phyloP scores from a whole-genome alignment of 2,329 filamentous ascomycete genomes.

The Fusarium aywerte region DNA sequence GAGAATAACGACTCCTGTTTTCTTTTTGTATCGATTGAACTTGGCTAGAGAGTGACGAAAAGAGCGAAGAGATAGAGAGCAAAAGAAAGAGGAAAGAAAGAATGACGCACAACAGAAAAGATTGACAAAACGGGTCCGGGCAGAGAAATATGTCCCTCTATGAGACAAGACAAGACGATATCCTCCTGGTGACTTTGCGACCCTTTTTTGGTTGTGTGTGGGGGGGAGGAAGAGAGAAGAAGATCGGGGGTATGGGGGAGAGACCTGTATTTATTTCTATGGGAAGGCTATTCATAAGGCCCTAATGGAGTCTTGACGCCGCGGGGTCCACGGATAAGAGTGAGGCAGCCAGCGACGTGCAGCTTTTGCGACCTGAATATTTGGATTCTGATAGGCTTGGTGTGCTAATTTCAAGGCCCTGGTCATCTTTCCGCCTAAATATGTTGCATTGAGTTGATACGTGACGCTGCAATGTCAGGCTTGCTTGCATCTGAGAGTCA shows the following conservation, averaged over 20 bases:
- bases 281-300: constrained; percentile 28
- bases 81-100: constrained; percentile 48
- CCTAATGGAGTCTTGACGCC: constrained; percentile 17
- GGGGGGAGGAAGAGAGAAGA: constrained; percentile 58
- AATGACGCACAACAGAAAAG: constrained; percentile 53
- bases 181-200: constrained; percentile 67
- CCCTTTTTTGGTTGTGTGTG: constrained; percentile 67
- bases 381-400: constrained; percentile 9
- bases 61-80: constrained; percentile 55
- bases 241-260: constrained; percentile 21
- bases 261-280: constrained; percentile 43
- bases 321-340: constrained; percentile 25
- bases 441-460: constrained; percentile 16
- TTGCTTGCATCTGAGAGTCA: constrained; percentile 1
- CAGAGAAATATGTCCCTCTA: constrained; percentile 57
- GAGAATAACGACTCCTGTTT: constrained; percentile 35
- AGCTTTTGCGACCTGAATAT: constrained; percentile 13
- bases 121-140: constrained; percentile 66
- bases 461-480: constrained; percentile 11
- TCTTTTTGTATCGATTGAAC: constrained; percentile 37
- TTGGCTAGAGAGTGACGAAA: constrained; percentile 65
- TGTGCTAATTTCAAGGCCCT: constrained; percentile 11
- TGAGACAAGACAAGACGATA: constrained; percentile 60
- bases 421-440: constrained; percentile 2
- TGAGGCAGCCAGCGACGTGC: constrained; percentile 21